These are phyloP conservation scores for Diaporthe australafricana DNA, from an alignment of 2,329 filamentous ascomycete species.

Conservation along the genomic window DNA sequence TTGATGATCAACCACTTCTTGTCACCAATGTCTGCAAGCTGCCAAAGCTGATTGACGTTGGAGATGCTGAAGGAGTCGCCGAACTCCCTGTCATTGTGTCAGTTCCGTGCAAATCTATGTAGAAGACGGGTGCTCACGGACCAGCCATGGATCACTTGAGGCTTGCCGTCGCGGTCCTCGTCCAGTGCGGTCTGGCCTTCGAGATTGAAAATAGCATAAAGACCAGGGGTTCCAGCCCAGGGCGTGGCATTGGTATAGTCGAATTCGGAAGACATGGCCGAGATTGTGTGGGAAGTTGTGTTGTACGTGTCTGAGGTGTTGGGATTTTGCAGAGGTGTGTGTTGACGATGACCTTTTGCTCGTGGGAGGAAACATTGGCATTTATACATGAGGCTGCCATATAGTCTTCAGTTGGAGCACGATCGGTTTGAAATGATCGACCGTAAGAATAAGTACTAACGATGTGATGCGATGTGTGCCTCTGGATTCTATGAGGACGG, in stretches of 20 bases:
- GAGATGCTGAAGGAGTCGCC: constrained; percentile 24
- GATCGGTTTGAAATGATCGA: no score
- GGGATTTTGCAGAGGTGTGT: background rate
- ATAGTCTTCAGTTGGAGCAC: no score
- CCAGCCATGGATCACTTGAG: constrained; percentile 23
- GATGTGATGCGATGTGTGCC: no score
- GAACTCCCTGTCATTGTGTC: background rate
- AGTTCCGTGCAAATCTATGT: background rate
- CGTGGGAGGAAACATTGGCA: background rate
- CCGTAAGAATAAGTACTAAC: no score
- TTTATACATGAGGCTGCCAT: no score
- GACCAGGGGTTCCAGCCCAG: constrained; percentile 11
- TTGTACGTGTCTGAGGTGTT: background rate
- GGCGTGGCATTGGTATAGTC: constrained; percentile 18
- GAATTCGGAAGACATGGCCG: constrained; percentile 9
- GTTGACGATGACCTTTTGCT: no score
- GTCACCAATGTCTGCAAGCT: constrained; percentile 29
- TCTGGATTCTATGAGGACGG: no score
- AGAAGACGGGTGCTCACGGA: background rate
- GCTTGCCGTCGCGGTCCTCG: constrained; percentile 17
- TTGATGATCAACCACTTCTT: constrained; percentile 32
- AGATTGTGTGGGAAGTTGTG: background rate
- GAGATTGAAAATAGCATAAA: constrained; percentile 19
- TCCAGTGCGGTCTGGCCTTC: constrained; percentile 29
- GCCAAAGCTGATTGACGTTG: constrained; percentile 29